A percentile compares a stretch with the other conserved stretches of the same genome.
Conservation (phyloP, 2,329 filamentous ascomycete species). For the Colletotrichum salicis region DNA sequence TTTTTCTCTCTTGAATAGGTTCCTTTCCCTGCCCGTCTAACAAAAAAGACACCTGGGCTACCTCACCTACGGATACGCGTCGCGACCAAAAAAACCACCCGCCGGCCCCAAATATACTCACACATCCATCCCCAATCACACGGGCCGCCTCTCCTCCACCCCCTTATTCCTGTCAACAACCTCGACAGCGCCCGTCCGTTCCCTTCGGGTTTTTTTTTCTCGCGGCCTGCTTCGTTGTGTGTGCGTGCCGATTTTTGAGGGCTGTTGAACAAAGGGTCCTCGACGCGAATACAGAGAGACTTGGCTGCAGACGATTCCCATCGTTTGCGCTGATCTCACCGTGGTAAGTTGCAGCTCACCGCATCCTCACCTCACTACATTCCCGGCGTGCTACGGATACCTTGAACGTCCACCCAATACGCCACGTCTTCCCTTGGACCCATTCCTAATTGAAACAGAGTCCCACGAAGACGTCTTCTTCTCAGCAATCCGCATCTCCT, state of each 20-base stretch:
- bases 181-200: constrained; percentile 30
- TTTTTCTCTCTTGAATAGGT: not conserved
- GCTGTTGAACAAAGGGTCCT: constrained; percentile 35
- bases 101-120: constrained; percentile 26
- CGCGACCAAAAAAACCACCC: constrained; percentile 29
- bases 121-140: constrained; percentile 31
- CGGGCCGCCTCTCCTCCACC: constrained; percentile 32
- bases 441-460: constrained; percentile 43
- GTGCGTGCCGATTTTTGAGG: constrained; percentile 21
- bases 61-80: not conserved
- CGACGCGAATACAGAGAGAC: constrained; percentile 54
- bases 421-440: constrained; percentile 27
- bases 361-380: constrained; percentile 23
- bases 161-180: constrained; percentile 35
- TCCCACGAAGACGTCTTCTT: constrained; percentile 66
- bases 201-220: constrained; percentile 5
- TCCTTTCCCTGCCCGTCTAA: constrained; percentile 1
- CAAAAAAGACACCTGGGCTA: constrained; percentile 18
- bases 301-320: constrained; percentile 68
- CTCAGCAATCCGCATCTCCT: constrained; percentile 60
- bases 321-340: constrained; percentile 72
- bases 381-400: not conserved
- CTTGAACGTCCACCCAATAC: constrained; percentile 8
- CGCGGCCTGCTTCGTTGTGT: constrained; percentile 24
- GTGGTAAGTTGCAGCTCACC: constrained; percentile 53